phyloP scores from a whole-genome alignment of 2,329 filamentous ascomycete genomes.

The Cryphonectria nitschkei region DNA sequence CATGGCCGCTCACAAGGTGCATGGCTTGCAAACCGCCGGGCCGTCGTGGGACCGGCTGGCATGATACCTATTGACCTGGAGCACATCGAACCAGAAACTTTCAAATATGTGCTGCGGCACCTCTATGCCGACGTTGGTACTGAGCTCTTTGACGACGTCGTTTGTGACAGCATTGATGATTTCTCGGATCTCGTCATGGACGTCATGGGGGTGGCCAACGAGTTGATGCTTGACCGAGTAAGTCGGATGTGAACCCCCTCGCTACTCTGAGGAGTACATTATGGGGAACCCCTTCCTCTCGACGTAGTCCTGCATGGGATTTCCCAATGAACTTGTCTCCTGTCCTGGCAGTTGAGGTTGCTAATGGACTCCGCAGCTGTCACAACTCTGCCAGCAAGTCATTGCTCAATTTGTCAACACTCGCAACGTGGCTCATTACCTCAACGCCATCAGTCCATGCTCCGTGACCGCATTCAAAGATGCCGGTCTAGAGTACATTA shows the following conservation, averaged over 20 bases:
- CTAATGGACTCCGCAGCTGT: slow-evolving; percentile 49
- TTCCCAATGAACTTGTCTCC: background rate
- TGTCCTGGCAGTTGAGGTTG: background rate
- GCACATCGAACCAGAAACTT: slow-evolving; percentile 75
- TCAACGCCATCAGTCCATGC: slow-evolving; percentile 86
- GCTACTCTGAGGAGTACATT: background rate
- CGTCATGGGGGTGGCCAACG: slow-evolving; percentile 86
- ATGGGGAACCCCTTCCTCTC: background rate
- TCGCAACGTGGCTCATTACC: slow-evolving; percentile 81
- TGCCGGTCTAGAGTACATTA: slow-evolving; percentile 86
- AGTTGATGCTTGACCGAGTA: slow-evolving; percentile 85
- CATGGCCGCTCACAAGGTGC: slow-evolving; percentile 81
- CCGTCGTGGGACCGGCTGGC: slow-evolving; percentile 40
- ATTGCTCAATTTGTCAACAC: slow-evolving; percentile 84
- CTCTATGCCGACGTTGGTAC: slow-evolving; percentile 83
- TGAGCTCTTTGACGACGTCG: slow-evolving; percentile 79
- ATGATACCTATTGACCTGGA: slow-evolving; percentile 76
- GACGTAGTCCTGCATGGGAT: background rate
- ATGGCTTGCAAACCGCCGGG: slow-evolving; percentile 78
- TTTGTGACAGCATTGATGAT: slow-evolving; percentile 73
- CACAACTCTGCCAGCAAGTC: slow-evolving; percentile 84
- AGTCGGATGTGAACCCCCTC: background rate
- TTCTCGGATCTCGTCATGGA: slow-evolving; percentile 90
- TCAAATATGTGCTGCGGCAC: slow-evolving; percentile 77
- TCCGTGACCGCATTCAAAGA: slow-evolving; percentile 86